Evolutionary conservation across 306 rosid genomes (phyloP).

Genomic region (Sesbania bispinosa): DNA sequence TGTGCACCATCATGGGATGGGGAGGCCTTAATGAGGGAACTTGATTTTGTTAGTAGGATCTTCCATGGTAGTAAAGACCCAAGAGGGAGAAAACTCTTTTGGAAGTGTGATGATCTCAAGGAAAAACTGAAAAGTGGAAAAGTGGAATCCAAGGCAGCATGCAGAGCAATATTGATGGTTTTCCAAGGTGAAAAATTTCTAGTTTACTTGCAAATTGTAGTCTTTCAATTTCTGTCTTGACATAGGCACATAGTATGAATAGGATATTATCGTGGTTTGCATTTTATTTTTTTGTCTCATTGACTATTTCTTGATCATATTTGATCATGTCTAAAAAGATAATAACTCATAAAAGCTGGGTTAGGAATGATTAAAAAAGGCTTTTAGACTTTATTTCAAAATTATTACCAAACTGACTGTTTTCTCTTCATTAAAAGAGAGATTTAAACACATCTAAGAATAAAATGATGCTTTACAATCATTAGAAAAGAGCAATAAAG

Average conservation of each 20-base stretch:
- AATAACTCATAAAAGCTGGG: not conserved
- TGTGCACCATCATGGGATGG: conserved; percentile 94
- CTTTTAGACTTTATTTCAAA: conserved; percentile 3
- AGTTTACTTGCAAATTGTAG: not conserved
- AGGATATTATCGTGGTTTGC: not conserved
- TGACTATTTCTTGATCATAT: conserved; percentile 9
- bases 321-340: conserved; percentile 2
- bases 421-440: not conserved
- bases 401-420: not conserved
- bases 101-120: conserved; percentile 86
- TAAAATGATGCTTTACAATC: not conserved
- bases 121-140: conserved; percentile 63
- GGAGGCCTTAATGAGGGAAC: conserved; percentile 81
- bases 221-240: conserved; percentile 4
- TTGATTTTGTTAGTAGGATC: conserved; percentile 92
- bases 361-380: not conserved
- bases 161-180: conserved; percentile 74
- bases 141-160: conserved; percentile 63
- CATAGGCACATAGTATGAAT: not conserved
- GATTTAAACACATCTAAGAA: not conserved
- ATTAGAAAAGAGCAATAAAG: not conserved
- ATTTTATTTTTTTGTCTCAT: not conserved
- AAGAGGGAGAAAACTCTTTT: conserved; percentile 74
- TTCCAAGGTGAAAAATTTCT: conserved; percentile 70
- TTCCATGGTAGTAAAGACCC: conserved; percentile 84